A percentile compares a stretch with the other conserved stretches of the same genome.
These are phyloP conservation scores for Claviceps sorghi DNA, from an alignment of 2,329 filamentous ascomycete species.

Conservation along the genomic window DNA sequence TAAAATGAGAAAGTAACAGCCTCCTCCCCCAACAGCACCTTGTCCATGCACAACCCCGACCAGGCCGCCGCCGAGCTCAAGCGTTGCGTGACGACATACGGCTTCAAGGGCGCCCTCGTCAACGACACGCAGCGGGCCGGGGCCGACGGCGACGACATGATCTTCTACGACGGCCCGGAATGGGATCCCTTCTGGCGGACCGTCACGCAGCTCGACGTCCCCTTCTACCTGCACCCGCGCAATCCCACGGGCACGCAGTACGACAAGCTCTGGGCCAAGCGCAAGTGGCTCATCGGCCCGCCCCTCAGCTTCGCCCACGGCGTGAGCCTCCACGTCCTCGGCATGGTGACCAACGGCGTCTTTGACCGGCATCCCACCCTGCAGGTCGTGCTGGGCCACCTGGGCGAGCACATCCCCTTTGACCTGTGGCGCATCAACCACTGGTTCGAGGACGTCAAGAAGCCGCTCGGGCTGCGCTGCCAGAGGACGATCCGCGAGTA, in stretches of 20 bases:
- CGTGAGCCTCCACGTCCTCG: slow-evolving; percentile 41
- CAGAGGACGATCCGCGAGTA: slow-evolving; percentile 37
- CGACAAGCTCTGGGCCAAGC: slow-evolving; percentile 43
- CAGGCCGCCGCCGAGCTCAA: slow-evolving; percentile 35
- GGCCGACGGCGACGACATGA: slow-evolving; percentile 40
- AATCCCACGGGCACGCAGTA: slow-evolving; percentile 41
- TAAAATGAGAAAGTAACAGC: no score
- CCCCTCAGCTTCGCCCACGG: slow-evolving; percentile 44
- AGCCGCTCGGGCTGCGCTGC: slow-evolving; percentile 31
- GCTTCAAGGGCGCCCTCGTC: slow-evolving; percentile 49
- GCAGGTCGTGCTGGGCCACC: slow-evolving; percentile 31
- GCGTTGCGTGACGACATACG: slow-evolving; percentile 39
- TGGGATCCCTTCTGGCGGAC: slow-evolving; percentile 49
- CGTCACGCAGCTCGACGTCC: slow-evolving; percentile 44
- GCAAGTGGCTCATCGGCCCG: slow-evolving; percentile 45
- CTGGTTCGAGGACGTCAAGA: slow-evolving; percentile 42
- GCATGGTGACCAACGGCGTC: slow-evolving; percentile 35
- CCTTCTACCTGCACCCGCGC: slow-evolving; percentile 49
- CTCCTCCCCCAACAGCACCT: slow-evolving; percentile 15
- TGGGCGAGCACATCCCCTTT: slow-evolving; percentile 35
- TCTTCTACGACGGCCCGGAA: slow-evolving; percentile 48
- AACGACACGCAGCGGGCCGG: slow-evolving; percentile 48
- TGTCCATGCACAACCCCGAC: slow-evolving; percentile 38
- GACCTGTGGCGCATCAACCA: slow-evolving; percentile 36
- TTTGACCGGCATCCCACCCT: slow-evolving; percentile 32